These are phyloP conservation scores for Basidiobolus heterosporus DNA, from an alignment of 371 early-diverging fungal genomes.

Conservation along the genomic window DNA sequence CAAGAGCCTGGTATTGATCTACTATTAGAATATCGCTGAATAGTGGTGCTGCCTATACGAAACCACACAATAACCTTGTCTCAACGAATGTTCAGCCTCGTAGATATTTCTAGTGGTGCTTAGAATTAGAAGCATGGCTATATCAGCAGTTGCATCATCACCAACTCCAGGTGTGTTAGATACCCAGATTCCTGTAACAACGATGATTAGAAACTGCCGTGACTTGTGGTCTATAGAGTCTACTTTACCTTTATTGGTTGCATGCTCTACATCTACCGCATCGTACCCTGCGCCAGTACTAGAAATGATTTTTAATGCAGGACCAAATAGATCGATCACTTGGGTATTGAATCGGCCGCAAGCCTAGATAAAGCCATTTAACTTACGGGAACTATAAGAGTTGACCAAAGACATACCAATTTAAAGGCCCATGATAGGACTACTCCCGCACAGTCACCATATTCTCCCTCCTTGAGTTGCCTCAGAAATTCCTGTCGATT, in stretches of 20 bases:
- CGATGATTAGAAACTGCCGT: too few species aligned
- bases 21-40: too few species aligned
- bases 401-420: too few species aligned
- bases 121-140: slow-evolving; percentile 27
- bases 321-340: slow-evolving; percentile 4
- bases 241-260: slow-evolving; percentile 9
- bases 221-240: too few species aligned
- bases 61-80: too few species aligned
- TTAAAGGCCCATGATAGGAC: too few species aligned
- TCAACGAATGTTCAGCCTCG: slow-evolving; percentile 21
- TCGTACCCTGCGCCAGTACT: slow-evolving; percentile 16
- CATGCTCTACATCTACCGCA: slow-evolving; percentile 12
- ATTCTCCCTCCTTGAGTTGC: too few species aligned
- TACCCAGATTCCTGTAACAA: slow-evolving; percentile 6
- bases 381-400: too few species aligned
- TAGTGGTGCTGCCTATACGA: too few species aligned
- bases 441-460: too few species aligned
- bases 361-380: slow-evolving; percentile 2
- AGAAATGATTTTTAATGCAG: slow-evolving; percentile 8
- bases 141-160: slow-evolving; percentile 29
- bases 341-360: slow-evolving; percentile 10
- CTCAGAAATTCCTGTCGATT: too few species aligned
- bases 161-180: slow-evolving; percentile 16
- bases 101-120: slow-evolving; percentile 24
- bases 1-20: slow-evolving; percentile 15